Percentiles rank a stretch among this genome's conserved stretches.
Conservation (phyloP, 2,329 filamentous ascomycete genomes). For the Diaporthe ilicicola region DNA sequence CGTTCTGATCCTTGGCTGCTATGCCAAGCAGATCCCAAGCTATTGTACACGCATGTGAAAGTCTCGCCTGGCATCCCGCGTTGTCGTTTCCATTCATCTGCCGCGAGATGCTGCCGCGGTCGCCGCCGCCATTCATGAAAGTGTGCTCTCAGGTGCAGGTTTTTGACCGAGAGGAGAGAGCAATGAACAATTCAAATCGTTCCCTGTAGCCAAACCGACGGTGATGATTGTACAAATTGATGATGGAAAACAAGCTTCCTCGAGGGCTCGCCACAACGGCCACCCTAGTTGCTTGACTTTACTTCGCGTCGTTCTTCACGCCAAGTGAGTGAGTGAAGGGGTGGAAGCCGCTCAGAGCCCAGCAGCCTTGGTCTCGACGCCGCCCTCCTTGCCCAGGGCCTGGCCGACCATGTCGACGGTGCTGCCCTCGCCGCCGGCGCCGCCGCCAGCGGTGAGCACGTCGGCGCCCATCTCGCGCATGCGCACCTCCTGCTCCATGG, state of each 20-base stretch:
- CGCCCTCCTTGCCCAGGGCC: slow-evolving; percentile 57
- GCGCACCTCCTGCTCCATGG: slow-evolving; percentile 97
- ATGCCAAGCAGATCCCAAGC: slow-evolving; percentile 10
- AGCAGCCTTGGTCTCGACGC: slow-evolving; percentile 56
- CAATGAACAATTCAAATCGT: background rate
- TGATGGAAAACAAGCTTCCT: background rate
- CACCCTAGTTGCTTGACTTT: background rate
- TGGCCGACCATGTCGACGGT: slow-evolving; percentile 60
- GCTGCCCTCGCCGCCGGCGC: slow-evolving; percentile 46
- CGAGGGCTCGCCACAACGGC: background rate
- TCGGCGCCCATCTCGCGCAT: slow-evolving; percentile 94
- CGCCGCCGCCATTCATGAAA: background rate
- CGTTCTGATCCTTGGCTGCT: slow-evolving; percentile 6
- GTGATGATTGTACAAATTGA: slow-evolving; percentile 12
- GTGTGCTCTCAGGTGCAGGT: background rate
- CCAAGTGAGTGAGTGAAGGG: background rate
- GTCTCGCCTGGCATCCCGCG: background rate
- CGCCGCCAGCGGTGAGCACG: slow-evolving; percentile 59
- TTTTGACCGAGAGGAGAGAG: background rate
- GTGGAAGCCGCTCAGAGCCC: slow-evolving; percentile 49
- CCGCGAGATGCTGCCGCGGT: background rate
- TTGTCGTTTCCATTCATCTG: background rate
- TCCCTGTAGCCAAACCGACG: background rate
- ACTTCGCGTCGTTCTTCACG: background rate
- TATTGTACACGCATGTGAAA: slow-evolving; percentile 22